phyloP scores from a whole-genome alignment of 192 early-diverging fungal genomes.

The Dissophora globulifera region DNA sequence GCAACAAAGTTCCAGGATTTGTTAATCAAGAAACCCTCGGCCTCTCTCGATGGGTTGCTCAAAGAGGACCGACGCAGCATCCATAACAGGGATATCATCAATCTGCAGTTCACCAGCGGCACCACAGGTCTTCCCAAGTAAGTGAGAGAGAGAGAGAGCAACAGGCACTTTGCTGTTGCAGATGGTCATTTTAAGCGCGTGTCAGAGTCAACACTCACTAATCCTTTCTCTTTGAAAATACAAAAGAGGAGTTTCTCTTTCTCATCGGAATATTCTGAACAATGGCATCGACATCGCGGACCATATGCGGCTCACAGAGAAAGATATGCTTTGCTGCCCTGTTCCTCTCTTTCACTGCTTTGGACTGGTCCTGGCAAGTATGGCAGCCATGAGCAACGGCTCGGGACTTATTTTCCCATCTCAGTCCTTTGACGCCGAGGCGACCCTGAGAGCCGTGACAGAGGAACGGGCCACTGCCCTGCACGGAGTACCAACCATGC shows the following conservation, averaged over 20 bases:
- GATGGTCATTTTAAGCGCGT: too few relatives aligned
- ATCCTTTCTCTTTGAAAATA: not conserved
- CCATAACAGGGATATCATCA: constrained; percentile 53
- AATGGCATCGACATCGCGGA: constrained; percentile 57
- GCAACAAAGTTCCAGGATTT: constrained; percentile 37
- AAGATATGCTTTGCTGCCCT: constrained; percentile 58
- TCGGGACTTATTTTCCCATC: constrained; percentile 54
- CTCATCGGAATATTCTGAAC: constrained; percentile 62
- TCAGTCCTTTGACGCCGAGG: constrained; percentile 55
- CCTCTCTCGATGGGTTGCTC: constrained; percentile 7
- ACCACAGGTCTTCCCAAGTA: constrained; percentile 62
- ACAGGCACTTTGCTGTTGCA: too few relatives aligned
- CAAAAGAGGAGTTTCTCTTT: constrained; percentile 48
- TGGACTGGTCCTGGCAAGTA: constrained; percentile 58
- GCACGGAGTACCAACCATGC: constrained; percentile 59
- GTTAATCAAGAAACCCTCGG: constrained; percentile 4
- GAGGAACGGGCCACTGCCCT: constrained; percentile 54
- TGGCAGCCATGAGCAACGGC: constrained; percentile 60
- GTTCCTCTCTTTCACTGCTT: constrained; percentile 67
- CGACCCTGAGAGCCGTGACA: constrained; percentile 48
- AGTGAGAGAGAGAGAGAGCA: too few relatives aligned
- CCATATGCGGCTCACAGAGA: constrained; percentile 47
- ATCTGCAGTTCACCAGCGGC: constrained; percentile 65
- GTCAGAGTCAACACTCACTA: not conserved
- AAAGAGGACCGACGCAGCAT: constrained; percentile 12